phyloP scores from a whole-genome alignment of 148 eudicot species.

The Fagopyrum esculentum region DNA sequence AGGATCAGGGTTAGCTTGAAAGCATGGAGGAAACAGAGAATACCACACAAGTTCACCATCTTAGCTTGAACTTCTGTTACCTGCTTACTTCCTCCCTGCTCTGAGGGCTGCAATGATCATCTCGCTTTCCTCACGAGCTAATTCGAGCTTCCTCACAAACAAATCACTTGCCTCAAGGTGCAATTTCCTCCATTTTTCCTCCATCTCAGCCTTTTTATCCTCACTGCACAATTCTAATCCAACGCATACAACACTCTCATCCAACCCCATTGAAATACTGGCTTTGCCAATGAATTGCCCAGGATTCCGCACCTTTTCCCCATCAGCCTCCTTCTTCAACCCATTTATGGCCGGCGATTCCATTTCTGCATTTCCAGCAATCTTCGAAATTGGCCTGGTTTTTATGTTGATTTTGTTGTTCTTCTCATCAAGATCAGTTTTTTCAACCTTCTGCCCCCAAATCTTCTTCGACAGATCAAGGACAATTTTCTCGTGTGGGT shows the following conservation, averaged over 20 bases:
- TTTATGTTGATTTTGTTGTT: neutral
- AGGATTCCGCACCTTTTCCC: neutral
- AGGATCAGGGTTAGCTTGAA: neutral
- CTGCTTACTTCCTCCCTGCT: constrained; percentile 3
- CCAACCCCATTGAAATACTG: neutral
- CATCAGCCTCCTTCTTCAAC: neutral
- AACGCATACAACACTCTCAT: constrained; percentile 16
- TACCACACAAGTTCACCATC: neutral
- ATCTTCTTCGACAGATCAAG: constrained; percentile 35
- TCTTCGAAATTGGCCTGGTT: neutral
- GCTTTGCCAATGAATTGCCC: neutral
- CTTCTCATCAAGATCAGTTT: neutral
- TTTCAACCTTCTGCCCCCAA: constrained; percentile 20
- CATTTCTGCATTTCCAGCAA: neutral
- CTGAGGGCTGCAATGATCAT: constrained; percentile 18
- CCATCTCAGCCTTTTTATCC: constrained; percentile 18
- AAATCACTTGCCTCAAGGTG: constrained; percentile 15
- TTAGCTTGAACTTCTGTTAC: neutral
- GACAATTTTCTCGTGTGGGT: constrained; percentile 22
- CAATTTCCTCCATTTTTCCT: constrained; percentile 22
- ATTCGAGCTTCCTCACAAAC: constrained; percentile 13
- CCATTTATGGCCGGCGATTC: no score
- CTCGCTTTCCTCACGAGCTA: constrained; percentile 15
- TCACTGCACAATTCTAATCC: constrained; percentile 18
- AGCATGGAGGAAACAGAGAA: neutral